Conservation (phyloP, 805 yeast genomes). For the Kuraishia borneana region DNA sequence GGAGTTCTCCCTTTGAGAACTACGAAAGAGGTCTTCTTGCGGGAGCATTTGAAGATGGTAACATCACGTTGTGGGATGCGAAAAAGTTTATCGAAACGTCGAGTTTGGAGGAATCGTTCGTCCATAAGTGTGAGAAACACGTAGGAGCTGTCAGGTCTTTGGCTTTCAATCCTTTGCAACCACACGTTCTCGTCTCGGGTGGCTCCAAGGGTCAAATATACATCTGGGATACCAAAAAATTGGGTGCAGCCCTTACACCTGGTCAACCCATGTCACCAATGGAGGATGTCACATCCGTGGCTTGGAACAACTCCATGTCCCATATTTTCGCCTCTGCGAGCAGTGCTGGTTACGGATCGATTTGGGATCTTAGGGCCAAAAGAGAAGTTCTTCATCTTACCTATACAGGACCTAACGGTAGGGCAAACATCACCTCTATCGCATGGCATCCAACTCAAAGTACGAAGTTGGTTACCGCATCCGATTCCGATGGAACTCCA, state of each 20-base stretch:
- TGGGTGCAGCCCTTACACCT: slow-evolving; percentile 47
- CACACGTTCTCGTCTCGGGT: slow-evolving; percentile 70
- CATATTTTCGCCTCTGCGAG: slow-evolving; percentile 91
- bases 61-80: slow-evolving; percentile 70
- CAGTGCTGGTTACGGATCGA: slow-evolving; percentile 72
- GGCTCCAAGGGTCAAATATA: slow-evolving; percentile 83
- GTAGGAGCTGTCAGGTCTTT: slow-evolving; percentile 60
- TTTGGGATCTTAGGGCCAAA: slow-evolving; percentile 87
- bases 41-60: slow-evolving; percentile 83
- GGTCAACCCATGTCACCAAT: slow-evolving; percentile 70
- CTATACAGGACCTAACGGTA: slow-evolving; percentile 45
- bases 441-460: slow-evolving; percentile 93
- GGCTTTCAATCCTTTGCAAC: slow-evolving; percentile 67
- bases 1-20: slow-evolving; percentile 53
- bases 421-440: slow-evolving; percentile 68
- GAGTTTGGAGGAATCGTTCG: slow-evolving; percentile 30
- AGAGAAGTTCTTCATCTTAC: slow-evolving; percentile 82
- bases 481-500: slow-evolving; percentile 72
- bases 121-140: slow-evolving; percentile 48
- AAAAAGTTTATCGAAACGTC: slow-evolving; percentile 30
- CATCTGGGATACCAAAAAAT: slow-evolving; percentile 77
- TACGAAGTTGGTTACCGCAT: slow-evolving; percentile 81
- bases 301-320: slow-evolving; percentile 80
- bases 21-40: slow-evolving; percentile 53
- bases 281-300: slow-evolving; percentile 69